phyloP scores from a whole-genome alignment of 2,329 filamentous ascomycete genomes.

The Neoarthrinium moseri region DNA sequence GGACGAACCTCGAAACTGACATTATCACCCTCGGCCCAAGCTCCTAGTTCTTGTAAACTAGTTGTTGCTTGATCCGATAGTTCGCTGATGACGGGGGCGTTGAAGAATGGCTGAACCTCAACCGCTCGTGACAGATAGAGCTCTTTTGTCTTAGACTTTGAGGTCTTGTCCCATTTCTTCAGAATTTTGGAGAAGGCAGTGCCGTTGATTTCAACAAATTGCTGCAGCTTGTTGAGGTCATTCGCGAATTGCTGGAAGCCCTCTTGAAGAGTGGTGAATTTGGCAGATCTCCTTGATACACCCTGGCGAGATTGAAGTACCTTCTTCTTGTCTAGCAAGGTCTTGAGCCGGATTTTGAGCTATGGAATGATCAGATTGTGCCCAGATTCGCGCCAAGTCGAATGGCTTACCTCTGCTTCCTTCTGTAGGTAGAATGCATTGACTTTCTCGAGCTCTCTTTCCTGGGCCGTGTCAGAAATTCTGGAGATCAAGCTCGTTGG shows the following conservation, averaged over 20 bases:
- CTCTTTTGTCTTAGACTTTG: constrained; percentile 98
- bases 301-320: constrained; percentile 80
- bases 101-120: constrained; percentile 97
- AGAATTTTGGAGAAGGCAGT: constrained; percentile 98
- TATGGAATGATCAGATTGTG: constrained; percentile 34
- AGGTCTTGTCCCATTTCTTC: constrained; percentile 99
- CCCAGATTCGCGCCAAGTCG: constrained; percentile 4
- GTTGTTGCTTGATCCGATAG: constrained; percentile 96
- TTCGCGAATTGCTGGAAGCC: constrained; percentile 97
- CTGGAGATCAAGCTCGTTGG: constrained; percentile 1
- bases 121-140: constrained; percentile 93
- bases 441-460: constrained; percentile 97
- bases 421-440: constrained; percentile 98
- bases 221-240: constrained; percentile 95
- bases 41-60: constrained; percentile 90
- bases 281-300: constrained; percentile 82
- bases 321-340: constrained; percentile 91
- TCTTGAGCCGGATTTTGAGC: constrained; percentile 91
- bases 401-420: constrained; percentile 78
- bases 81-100: constrained; percentile 93
- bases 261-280: constrained; percentile 93
- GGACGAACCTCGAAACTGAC: constrained; percentile 70
- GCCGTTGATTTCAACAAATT: constrained; percentile 98
- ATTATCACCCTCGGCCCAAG: constrained; percentile 95
- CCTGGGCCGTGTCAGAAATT: constrained; percentile 56